Conservation (phyloP, 2,329 filamentous ascomycete genomes). For the Helicocarpus griseus region DNA sequence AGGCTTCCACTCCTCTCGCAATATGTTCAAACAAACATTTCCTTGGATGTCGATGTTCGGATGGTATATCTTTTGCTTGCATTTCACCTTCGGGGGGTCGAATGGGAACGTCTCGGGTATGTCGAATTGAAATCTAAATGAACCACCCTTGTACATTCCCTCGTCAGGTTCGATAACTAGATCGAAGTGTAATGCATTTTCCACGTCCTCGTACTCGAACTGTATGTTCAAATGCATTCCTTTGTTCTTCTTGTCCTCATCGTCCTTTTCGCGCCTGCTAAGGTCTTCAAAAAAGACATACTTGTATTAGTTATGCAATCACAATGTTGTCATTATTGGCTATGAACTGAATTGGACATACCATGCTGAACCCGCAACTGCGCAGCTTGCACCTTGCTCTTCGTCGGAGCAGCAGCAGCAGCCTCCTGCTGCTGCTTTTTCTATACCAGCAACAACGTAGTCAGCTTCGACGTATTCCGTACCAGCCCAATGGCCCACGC, state of each 20-base stretch:
- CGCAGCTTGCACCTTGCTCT: conserved; percentile 96
- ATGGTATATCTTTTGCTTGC: conserved; percentile 97
- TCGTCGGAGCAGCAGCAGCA: conserved; percentile 74
- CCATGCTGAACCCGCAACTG: conserved; percentile 95
- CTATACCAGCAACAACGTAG: conserved; percentile 12
- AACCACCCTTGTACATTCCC: conserved; percentile 75
- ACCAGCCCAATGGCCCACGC: neutral
- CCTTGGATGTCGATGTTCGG: conserved; percentile 97
- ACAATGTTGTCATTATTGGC: too few relatives aligned
- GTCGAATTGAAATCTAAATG: conserved; percentile 80
- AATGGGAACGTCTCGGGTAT: conserved; percentile 96
- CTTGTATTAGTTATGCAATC: too few relatives aligned
- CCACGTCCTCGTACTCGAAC: conserved; percentile 42
- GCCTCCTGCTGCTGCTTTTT: conserved; percentile 90
- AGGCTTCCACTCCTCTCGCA: conserved; percentile 98
- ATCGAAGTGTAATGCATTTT: conserved; percentile 48
- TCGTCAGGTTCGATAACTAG: conserved; percentile 42
- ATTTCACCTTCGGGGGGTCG: conserved; percentile 94
- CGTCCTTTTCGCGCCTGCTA: neutral
- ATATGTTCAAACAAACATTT: conserved; percentile 95
- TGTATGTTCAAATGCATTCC: neutral
- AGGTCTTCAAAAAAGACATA: too few relatives aligned
- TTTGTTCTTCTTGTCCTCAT: neutral
- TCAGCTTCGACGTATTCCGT: neutral
- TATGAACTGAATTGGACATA: conserved; percentile 41